Percentiles rank a stretch among this genome's conserved stretches.
Conservation (phyloP, 352 stramenopile genomes). For the Chrysophaeum taylorii region DNA sequence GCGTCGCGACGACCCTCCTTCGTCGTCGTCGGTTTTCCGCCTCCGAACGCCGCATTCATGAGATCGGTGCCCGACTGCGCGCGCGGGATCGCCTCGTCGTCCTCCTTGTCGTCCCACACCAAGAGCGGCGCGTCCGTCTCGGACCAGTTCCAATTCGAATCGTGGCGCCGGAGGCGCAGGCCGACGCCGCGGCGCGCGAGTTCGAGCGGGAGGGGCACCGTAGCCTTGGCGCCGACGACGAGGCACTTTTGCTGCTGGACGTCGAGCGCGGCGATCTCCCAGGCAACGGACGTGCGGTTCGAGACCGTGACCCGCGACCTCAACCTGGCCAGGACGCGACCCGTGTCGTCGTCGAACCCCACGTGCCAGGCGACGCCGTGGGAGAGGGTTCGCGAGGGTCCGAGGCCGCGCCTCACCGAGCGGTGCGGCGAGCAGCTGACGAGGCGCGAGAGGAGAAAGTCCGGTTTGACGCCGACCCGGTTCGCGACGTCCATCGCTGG, state of each 20-base stretch:
- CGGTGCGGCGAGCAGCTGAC: background rate
- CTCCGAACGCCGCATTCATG: no score
- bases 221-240: background rate
- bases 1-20: background rate
- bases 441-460: background rate
- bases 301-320: background rate
- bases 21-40: no score
- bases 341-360: background rate
- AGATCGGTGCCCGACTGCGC: no score
- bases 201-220: background rate
- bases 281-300: background rate
- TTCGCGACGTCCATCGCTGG: background rate
- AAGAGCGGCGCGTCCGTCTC: no score
- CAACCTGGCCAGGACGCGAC: background rate
- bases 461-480: background rate
- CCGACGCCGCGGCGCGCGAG: background rate
- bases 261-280: background rate
- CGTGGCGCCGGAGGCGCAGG: background rate
- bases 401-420: no score
- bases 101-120: no score
- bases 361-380: background rate
- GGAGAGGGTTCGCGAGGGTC: no score
- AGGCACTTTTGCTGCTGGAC: background rate
- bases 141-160: no score
- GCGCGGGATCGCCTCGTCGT: no score